Percentiles rank a stretch among this genome's conserved stretches.
phyloP scores from a whole-genome alignment of 208 protist genomes.

The Crithidia expoeki region DNA sequence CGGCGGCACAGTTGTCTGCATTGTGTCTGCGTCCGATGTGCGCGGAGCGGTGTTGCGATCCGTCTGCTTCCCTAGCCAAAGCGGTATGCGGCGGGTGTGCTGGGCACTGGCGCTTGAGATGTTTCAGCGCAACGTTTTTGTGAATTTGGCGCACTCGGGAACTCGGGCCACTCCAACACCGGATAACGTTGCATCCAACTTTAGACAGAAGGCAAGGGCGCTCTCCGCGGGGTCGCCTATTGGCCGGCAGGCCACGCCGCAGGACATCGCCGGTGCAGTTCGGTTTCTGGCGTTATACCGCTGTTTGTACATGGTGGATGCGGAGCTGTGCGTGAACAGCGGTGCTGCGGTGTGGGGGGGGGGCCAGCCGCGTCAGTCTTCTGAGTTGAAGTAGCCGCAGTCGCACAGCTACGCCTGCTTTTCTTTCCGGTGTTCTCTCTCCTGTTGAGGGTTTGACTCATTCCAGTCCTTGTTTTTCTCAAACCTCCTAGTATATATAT shows the following conservation, averaged over 20 bases:
- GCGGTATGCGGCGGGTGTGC: slow-evolving; percentile 1
- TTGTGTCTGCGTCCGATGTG: background rate
- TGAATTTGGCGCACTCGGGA: background rate
- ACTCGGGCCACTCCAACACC: background rate
- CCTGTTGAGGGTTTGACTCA: background rate
- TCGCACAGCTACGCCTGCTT: background rate
- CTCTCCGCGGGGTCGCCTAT: background rate
- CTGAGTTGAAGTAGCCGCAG: background rate
- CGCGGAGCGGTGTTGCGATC: background rate
- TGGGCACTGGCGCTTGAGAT: background rate
- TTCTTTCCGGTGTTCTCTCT: background rate
- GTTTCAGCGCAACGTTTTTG: background rate
- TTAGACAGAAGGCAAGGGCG: no score
- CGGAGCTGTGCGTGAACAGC: background rate
- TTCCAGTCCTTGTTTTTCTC: background rate
- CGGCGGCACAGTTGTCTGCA: slow-evolving; percentile 7
- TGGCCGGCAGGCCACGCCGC: background rate
- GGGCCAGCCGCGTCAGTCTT: background rate
- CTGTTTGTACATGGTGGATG: slow-evolving; percentile 2
- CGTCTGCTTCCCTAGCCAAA: background rate
- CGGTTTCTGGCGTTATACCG: background rate
- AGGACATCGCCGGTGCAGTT: background rate
- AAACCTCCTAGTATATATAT: no score
- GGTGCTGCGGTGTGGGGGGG: background rate
- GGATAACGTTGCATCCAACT: background rate